Evolutionary conservation across 306 rosid genomes (phyloP).

Genomic region (Lotus japonicus): DNA sequence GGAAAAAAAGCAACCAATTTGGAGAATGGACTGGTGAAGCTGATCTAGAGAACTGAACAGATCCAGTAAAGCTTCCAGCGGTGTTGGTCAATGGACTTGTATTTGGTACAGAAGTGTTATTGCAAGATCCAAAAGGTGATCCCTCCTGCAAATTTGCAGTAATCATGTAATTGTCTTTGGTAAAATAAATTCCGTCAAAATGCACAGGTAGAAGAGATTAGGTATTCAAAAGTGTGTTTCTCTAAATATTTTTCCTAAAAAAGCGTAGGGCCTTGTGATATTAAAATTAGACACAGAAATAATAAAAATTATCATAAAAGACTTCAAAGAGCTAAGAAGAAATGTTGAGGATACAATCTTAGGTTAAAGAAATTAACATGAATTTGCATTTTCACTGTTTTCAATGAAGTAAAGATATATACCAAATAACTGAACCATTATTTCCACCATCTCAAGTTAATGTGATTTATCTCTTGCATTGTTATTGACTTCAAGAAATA

Average conservation of each 20-base stretch:
- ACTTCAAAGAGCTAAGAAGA: neutral
- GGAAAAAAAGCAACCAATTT: constrained; percentile 26
- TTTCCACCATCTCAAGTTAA: neutral
- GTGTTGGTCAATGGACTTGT: constrained; percentile 49
- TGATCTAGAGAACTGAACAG: constrained; percentile 75
- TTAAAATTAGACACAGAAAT: no score
- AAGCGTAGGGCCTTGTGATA: neutral
- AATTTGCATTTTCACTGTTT: neutral
- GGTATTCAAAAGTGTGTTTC: neutral
- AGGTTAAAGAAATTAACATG: neutral
- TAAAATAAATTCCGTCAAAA: neutral
- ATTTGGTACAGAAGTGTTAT: constrained; percentile 56
- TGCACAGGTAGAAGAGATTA: neutral
- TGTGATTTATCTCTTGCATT: neutral
- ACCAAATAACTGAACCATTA: neutral
- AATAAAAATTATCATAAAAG: neutral
- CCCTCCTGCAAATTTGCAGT: constrained; percentile 59
- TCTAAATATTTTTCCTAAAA: neutral
- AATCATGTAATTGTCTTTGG: neutral
- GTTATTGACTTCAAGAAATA: neutral
- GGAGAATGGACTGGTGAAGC: constrained; percentile 42
- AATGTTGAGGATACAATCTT: neutral
- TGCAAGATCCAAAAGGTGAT: constrained; percentile 81
- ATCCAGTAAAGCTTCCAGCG: constrained; percentile 75
- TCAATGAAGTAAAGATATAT: neutral